Evolutionary conservation across 805 yeast genomes (phyloP).

Genomic region (Candida railenensis): DNA sequence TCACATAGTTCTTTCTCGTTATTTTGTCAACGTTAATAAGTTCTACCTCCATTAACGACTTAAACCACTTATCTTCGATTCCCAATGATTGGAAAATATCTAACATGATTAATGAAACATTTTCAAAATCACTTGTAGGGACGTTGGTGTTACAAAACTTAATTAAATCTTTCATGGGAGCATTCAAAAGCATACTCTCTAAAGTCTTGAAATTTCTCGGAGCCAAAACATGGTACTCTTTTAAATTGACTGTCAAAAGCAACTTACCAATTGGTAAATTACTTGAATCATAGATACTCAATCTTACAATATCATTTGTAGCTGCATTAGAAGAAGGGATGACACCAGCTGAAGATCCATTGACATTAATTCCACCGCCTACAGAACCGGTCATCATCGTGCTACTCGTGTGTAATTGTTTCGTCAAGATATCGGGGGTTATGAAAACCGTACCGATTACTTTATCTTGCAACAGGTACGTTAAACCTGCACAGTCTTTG

Average conservation of each 20-base stretch:
- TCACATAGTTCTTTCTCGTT: slow-evolving; percentile 42
- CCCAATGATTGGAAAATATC: slow-evolving; percentile 74
- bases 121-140: slow-evolving; percentile 47
- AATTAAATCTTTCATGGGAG: slow-evolving; percentile 54
- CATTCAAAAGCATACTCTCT: slow-evolving; percentile 56
- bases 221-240: slow-evolving; percentile 59
- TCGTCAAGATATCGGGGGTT: slow-evolving; percentile 49
- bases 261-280: slow-evolving; percentile 56
- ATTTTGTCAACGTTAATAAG: slow-evolving; percentile 47
- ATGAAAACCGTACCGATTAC: slow-evolving; percentile 54
- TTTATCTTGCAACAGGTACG: slow-evolving; percentile 34
- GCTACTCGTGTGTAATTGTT: slow-evolving; percentile 27
- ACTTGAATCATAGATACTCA: slow-evolving; percentile 43
- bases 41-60: slow-evolving; percentile 66
- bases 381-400: slow-evolving; percentile 31
- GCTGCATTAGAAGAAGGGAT: slow-evolving; percentile 9
- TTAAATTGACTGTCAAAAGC: slow-evolving; percentile 47
- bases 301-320: slow-evolving; percentile 38
- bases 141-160: slow-evolving; percentile 42
- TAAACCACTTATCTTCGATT: slow-evolving; percentile 71
- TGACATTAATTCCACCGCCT: slow-evolving; percentile 13
- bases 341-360: slow-evolving; percentile 3
- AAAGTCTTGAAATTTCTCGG: slow-evolving; percentile 59
- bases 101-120: slow-evolving; percentile 56
- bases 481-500: slow-evolving; percentile 31